Conservation (phyloP, 495 filamentous ascomycete genomes). For the Talaromyces liani region DNA sequence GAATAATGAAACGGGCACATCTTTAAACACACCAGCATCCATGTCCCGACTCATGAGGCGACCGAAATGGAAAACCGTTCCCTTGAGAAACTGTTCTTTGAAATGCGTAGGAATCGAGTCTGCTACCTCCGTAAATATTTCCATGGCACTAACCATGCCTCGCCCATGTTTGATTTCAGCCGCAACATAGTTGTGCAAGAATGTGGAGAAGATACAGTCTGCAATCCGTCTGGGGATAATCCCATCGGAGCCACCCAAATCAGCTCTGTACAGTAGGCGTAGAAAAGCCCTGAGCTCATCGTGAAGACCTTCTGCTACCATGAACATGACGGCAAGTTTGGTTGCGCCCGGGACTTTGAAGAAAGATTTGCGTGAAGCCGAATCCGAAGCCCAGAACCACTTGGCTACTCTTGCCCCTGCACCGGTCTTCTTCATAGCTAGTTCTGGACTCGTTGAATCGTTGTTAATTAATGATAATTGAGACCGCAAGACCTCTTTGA, state of each 20-base stretch:
- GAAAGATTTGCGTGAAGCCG: slow-evolving; percentile 17
- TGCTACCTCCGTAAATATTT: slow-evolving; percentile 20
- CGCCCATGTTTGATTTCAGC: slow-evolving; percentile 29
- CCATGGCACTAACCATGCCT: slow-evolving; percentile 24
- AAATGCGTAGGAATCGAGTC: background rate
- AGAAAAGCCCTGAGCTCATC: slow-evolving; percentile 26
- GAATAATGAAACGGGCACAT: slow-evolving; percentile 19
- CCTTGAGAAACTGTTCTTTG: slow-evolving; percentile 20
- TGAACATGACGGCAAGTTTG: slow-evolving; percentile 25
- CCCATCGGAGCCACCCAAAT: slow-evolving; percentile 23
- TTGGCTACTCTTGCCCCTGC: slow-evolving; percentile 26
- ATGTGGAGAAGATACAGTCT: slow-evolving; percentile 14
- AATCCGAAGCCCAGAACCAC: slow-evolving; percentile 37
- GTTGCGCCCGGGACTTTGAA: slow-evolving; percentile 18
- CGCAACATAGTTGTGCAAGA: slow-evolving; percentile 24
- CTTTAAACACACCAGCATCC: slow-evolving; percentile 9
- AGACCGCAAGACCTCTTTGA: slow-evolving; percentile 5
- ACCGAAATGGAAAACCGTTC: slow-evolving; percentile 16
- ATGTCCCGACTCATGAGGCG: slow-evolving; percentile 16
- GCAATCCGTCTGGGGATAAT: slow-evolving; percentile 13
- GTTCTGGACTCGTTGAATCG: slow-evolving; percentile 9
- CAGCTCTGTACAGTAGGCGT: slow-evolving; percentile 21
- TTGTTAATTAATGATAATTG: slow-evolving; percentile 25
- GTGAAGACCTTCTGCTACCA: slow-evolving; percentile 33
- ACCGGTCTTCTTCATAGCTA: slow-evolving; percentile 26